Conservation (phyloP, 2,329 filamentous ascomycete species). For the Fonsecaea pedrosoi region DNA sequence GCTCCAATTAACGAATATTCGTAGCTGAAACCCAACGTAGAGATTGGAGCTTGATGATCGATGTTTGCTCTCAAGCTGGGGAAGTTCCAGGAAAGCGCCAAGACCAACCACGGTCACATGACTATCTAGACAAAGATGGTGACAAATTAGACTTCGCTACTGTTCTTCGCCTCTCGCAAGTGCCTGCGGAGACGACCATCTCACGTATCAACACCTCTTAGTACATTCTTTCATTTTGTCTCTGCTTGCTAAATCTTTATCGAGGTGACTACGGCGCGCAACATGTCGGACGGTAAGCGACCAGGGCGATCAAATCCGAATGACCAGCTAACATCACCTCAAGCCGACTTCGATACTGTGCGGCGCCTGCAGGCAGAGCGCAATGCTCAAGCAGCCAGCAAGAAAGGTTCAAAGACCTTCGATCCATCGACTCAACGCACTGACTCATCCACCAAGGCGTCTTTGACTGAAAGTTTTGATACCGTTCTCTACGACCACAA, state of each 20-base stretch:
- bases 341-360: constrained; percentile 88
- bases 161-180: not conserved
- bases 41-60: not conserved
- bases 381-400: constrained; percentile 76
- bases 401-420: constrained; percentile 81
- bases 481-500: constrained; percentile 79
- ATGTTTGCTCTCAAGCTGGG: not conserved
- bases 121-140: not conserved
- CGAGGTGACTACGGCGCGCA: constrained; percentile 19
- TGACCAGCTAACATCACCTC: constrained; percentile 79
- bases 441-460: constrained; percentile 86
- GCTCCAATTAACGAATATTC: not conserved
- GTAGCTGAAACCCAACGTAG: not conserved
- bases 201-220: not conserved
- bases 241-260: constrained; percentile 4
- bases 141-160: constrained; percentile 1
- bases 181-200: constrained; percentile 1
- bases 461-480: constrained; percentile 85
- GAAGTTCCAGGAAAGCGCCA: not conserved
- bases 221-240: not conserved
- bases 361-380: constrained; percentile 90
- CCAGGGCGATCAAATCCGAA: not conserved
- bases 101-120: not conserved
- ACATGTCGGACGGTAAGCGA: constrained; percentile 35
- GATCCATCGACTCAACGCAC: constrained; percentile 80